Base-by-base conservation (phyloP, 352 stramenopile species). In the Globisporangium nunn region DNA sequence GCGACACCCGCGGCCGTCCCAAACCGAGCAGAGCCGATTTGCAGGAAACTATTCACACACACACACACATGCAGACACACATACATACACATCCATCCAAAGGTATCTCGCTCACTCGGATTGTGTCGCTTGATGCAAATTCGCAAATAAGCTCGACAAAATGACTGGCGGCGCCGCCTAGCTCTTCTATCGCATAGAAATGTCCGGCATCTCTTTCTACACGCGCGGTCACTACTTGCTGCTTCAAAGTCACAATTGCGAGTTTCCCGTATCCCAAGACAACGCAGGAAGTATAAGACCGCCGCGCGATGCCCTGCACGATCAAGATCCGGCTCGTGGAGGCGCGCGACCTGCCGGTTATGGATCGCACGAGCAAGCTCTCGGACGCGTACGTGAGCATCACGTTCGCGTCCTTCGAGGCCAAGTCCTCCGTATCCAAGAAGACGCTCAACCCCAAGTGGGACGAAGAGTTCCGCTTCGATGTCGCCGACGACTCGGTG, bases 391-490 rank as follows among this genome's bases (percentile, higher is more conserved):
- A 94, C 58, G 88, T 97, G 40, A 71, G 75, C 50, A 94, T 97
- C 62, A 91, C 75, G 6, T 93, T 95, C 59, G 85, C 83, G 39
- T 87, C 74, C 61, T 91, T 96, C 55, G 75, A 91, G 52, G 84
- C 91, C 71, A 88, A 91, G 64, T 97, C 91, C 28, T 85, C 71
- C 7, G 86, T 97, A 10, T 95, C 81, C 58, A 86, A 92, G 64
- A 97, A 97, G 76, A 97, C 87, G 44, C 72, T 98, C 7, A 95
- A 98, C 75, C 97, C 97, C n/a, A 79, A 89, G 18, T 99, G 94
- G 92, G 91, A 98, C 67, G 93, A 98, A 68, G 96, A 99, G 67
- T 98, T 98, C 70, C 88, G 96, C 61, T 99, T 99, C 67, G 96
- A 99, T 59, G 94, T 99, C 44, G 89, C 91, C 18, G 96, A 99